Percentiles rank a stretch among this genome's conserved stretches.
phyloP scores from a whole-genome alignment of 257 asterid species.

The Solanum chilense region DNA sequence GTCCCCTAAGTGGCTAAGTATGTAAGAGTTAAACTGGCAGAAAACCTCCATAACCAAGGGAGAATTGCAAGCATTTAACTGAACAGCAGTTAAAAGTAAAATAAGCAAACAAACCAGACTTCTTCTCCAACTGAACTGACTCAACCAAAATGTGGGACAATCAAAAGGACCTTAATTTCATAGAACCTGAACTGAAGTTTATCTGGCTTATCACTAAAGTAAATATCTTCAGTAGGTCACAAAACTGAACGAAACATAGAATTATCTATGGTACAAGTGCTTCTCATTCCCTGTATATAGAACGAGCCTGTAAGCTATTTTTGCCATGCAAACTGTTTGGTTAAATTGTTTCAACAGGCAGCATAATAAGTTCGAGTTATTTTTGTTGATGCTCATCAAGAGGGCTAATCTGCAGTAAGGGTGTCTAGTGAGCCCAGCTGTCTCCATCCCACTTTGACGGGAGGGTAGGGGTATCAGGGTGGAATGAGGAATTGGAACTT shows the following conservation, averaged over 20 bases:
- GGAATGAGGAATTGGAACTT: background rate
- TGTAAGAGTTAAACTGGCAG: background rate
- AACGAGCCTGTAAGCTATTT: background rate
- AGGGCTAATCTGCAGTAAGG: background rate
- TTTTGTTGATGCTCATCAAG: background rate
- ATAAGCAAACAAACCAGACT: background rate
- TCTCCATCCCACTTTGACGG: background rate
- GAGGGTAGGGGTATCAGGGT: background rate
- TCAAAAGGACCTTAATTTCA: background rate
- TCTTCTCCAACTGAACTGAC: background rate
- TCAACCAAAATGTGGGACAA: background rate
- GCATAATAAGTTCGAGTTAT: background rate
- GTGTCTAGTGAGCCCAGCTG: background rate
- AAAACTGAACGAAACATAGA: background rate
- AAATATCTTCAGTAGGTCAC: background rate
- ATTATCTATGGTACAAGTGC: background rate
- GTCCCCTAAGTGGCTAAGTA: background rate
- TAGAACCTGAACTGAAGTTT: background rate
- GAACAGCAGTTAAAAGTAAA: background rate
- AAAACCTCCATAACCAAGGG: background rate
- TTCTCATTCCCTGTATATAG: background rate
- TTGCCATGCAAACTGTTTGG: background rate
- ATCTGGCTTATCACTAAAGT: background rate
- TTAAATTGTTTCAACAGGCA: background rate
- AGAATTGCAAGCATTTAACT: background rate